These are phyloP conservation scores for Sherardia arvensis DNA, from an alignment of 257 asterid genomes.

Conservation along the genomic window DNA sequence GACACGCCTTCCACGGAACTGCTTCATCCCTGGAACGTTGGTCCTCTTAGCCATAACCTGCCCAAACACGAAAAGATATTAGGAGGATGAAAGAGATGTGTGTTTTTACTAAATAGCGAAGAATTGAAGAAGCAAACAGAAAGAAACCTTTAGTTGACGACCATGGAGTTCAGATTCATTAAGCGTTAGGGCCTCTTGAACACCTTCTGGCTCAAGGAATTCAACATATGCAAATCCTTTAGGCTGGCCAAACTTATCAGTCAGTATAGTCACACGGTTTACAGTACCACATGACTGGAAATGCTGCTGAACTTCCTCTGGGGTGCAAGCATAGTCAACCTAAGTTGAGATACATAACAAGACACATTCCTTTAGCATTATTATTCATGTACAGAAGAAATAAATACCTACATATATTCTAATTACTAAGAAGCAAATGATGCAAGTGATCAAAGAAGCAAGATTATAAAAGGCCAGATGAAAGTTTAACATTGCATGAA, in stretches of 20 bases:
- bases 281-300: slow-evolving; percentile 94
- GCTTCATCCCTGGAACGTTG: slow-evolving; percentile 97
- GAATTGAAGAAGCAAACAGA: slow-evolving; percentile 1
- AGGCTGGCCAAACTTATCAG: slow-evolving; percentile 97
- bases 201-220: slow-evolving; percentile 74
- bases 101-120: too few species aligned
- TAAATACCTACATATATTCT: background rate
- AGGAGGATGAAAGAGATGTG: background rate
- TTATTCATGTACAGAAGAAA: background rate
- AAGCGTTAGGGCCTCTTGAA: slow-evolving; percentile 81
- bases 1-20: slow-evolving; percentile 61
- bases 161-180: slow-evolving; percentile 95
- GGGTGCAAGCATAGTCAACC: slow-evolving; percentile 98
- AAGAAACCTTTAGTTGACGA: slow-evolving; percentile 78
- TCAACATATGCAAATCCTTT: slow-evolving; percentile 97
- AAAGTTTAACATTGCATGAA: background rate
- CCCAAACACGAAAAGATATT: slow-evolving; percentile 1
- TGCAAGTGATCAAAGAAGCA: background rate
- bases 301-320: slow-evolving; percentile 98
- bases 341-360: slow-evolving; percentile 14
- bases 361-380: slow-evolving; percentile 3
- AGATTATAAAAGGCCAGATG: background rate
- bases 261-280: slow-evolving; percentile 85
- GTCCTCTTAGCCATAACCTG: slow-evolving; percentile 91
- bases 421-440: too few species aligned